These are phyloP conservation scores for Sporothrix phasma DNA, from an alignment of 2,329 filamentous ascomycete genomes.

Conservation along the genomic window DNA sequence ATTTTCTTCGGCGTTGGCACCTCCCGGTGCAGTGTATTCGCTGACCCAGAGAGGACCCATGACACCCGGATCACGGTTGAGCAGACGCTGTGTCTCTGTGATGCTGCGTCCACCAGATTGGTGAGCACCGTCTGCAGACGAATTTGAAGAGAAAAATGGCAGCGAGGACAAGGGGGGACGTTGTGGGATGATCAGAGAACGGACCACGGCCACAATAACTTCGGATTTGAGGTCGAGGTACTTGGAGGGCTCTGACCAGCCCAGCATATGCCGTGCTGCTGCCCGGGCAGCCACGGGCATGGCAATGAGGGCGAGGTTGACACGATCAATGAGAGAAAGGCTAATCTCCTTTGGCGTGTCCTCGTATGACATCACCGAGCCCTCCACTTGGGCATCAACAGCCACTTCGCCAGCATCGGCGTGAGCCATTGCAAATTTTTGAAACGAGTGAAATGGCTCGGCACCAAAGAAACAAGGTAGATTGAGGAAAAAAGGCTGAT, in stretches of 20 bases:
- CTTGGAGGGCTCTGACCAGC: slow-evolving; percentile 56
- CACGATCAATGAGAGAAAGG: slow-evolving; percentile 33
- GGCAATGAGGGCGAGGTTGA: slow-evolving; percentile 5
- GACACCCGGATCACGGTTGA: slow-evolving; percentile 53
- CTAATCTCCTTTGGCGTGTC: background rate
- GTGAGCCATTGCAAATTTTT: background rate
- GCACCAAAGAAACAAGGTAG: no score
- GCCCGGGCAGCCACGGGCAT: slow-evolving; percentile 55
- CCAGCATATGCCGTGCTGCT: slow-evolving; percentile 53
- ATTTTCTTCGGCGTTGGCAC: slow-evolving; percentile 35
- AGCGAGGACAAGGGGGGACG: background rate
- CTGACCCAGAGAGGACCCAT: slow-evolving; percentile 78
- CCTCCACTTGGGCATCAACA: background rate
- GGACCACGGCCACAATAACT: slow-evolving; percentile 61
- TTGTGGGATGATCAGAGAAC: slow-evolving; percentile 37
- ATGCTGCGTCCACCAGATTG: slow-evolving; percentile 37
- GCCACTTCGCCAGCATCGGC: background rate
- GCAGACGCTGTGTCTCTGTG: slow-evolving; percentile 52
- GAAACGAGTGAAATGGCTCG: background rate
- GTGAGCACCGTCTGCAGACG: background rate
- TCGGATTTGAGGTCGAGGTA: slow-evolving; percentile 74
- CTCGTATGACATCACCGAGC: background rate
- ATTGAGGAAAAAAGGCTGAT: background rate
- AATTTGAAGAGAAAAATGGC: background rate
- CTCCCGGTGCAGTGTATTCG: slow-evolving; percentile 53